Conservation (phyloP, 805 yeast genomes). For the Candida endomychidarum region DNA sequence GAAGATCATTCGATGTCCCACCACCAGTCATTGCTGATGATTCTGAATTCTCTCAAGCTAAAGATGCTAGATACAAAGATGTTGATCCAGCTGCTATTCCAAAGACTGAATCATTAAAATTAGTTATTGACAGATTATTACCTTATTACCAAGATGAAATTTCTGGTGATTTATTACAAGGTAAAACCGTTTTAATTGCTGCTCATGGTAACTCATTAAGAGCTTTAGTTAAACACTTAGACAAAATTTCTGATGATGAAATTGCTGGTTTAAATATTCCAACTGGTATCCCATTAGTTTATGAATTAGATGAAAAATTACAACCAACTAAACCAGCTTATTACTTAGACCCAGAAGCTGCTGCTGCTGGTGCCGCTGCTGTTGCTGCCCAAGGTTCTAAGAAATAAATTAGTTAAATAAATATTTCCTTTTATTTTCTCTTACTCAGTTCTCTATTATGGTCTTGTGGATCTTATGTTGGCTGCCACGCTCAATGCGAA, state of each 20-base stretch:
- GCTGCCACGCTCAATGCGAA: constrained; percentile 4
- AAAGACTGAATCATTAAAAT: constrained; percentile 89
- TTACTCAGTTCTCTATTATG: not conserved
- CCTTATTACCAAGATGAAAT: constrained; percentile 97
- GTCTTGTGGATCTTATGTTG: not conserved
- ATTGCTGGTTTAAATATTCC: constrained; percentile 96
- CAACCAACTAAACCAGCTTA: constrained; percentile 90
- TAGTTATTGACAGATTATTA: constrained; percentile 92
- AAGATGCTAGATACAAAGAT: constrained; percentile 81
- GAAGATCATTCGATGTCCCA: constrained; percentile 96
- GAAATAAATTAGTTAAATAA: constrained; percentile 23
- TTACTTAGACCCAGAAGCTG: constrained; percentile 99
- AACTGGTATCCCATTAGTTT: constrained; percentile 97
- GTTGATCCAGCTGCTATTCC: constrained; percentile 87
- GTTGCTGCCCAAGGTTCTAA: constrained; percentile 90
- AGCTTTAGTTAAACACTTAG: constrained; percentile 94
- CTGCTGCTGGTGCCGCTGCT: constrained; percentile 99
- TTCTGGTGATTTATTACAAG: constrained; percentile 76
- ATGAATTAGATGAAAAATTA: constrained; percentile 84
- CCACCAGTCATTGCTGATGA: constrained; percentile 84
- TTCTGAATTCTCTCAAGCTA: constrained; percentile 79
- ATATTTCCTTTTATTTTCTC: not conserved
- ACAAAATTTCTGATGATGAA: constrained; percentile 85
- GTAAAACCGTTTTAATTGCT: constrained; percentile 88
- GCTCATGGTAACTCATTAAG: constrained; percentile 99